Evolutionary conservation across 495 filamentous ascomycete genomes (phyloP).

Genomic region (Penicillium steckii): DNA sequence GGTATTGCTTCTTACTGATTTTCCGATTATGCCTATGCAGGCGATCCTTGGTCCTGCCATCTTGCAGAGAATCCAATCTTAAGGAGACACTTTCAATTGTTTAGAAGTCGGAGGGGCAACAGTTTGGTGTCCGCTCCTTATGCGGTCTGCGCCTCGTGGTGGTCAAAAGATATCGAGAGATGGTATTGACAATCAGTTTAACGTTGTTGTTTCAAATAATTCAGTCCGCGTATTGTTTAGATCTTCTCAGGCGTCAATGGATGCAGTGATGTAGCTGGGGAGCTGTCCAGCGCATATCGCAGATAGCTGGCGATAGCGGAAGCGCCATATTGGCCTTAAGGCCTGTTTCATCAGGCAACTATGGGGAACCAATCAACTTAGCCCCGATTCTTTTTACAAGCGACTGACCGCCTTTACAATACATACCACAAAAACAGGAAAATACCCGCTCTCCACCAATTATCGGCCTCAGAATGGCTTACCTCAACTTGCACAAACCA

Average conservation of each 20-base stretch:
- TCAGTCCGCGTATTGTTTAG: too few relatives aligned
- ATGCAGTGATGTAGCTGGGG: too few relatives aligned
- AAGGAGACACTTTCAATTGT: background rate
- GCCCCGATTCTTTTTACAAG: conserved; percentile 20
- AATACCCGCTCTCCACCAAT: conserved; percentile 14
- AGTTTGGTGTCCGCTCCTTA: background rate
- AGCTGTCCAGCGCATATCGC: background rate
- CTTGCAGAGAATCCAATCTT: background rate
- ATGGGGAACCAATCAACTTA: conserved; percentile 17
- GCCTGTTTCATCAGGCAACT: background rate
- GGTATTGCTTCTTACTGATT: conserved; percentile 59
- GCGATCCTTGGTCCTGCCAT: conserved; percentile 59
- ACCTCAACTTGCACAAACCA: conserved; percentile 11
- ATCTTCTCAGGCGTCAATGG: too few relatives aligned
- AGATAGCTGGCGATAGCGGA: conserved; percentile 2
- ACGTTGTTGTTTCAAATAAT: too few relatives aligned
- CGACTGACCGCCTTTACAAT: conserved; percentile 23
- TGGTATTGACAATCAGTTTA: background rate
- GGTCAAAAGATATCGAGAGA: background rate
- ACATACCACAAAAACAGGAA: background rate
- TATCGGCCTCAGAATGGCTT: conserved; percentile 1
- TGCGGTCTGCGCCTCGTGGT: background rate
- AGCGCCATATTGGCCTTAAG: background rate
- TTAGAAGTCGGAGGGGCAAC: background rate
- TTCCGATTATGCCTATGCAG: conserved; percentile 90